Evolutionary conservation across 371 early-diverging fungal species (phyloP).

Genomic region (Mortierella polycephala): DNA sequence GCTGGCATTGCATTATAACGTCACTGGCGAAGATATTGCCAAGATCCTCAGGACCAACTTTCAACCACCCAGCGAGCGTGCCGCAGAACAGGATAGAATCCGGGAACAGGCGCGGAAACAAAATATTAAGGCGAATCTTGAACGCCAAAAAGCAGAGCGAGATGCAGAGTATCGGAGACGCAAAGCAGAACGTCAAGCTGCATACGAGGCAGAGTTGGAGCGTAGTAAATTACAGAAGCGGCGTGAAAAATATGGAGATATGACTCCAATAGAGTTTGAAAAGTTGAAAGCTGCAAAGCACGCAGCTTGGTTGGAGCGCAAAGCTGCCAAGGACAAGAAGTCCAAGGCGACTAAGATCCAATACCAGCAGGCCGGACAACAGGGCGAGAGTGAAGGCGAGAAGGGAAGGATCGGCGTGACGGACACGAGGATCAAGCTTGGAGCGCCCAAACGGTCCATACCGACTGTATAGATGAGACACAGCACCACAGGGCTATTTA

Average conservation of each 20-base stretch:
- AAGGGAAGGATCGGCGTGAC: not conserved
- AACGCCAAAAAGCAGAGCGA: slow-evolving; percentile 7
- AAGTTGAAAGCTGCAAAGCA: slow-evolving; percentile 15
- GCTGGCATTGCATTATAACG: slow-evolving; percentile 38
- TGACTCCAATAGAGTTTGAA: not conserved
- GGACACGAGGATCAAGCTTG: slow-evolving; percentile 17
- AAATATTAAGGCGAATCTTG: slow-evolving; percentile 9
- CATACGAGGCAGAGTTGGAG: no score
- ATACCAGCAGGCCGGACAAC: no score
- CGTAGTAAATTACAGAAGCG: no score
- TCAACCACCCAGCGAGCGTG: slow-evolving; percentile 15
- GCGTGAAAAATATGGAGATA: no score
- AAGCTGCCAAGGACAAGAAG: not conserved
- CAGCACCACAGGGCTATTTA: not conserved
- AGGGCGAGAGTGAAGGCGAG: slow-evolving; percentile 1
- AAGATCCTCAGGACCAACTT: slow-evolving; percentile 35
- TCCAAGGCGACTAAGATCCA: no score
- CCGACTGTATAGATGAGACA: not conserved
- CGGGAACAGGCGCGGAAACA: slow-evolving; percentile 11
- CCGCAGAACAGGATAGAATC: slow-evolving; percentile 30
- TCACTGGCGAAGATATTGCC: slow-evolving; percentile 26
- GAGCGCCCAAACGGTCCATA: slow-evolving; percentile 29
- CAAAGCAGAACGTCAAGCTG: not conserved
- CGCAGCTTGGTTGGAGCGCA: slow-evolving; percentile 16
- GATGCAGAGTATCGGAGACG: slow-evolving; percentile 18